Conservation (phyloP, 2,329 filamentous ascomycete genomes). For the Tolypocladium album region DNA sequence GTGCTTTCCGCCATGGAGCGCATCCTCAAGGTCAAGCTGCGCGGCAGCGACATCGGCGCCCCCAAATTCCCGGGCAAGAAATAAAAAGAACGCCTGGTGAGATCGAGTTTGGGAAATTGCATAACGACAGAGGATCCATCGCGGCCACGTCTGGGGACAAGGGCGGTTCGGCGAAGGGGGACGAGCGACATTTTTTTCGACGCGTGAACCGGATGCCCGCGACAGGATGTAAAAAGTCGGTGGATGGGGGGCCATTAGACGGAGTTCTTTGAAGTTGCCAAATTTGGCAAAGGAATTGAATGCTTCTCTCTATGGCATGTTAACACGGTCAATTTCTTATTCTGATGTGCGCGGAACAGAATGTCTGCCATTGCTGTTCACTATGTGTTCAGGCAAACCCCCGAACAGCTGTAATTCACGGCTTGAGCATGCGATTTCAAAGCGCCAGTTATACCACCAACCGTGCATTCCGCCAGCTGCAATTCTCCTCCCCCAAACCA, state of each 20-base stretch:
- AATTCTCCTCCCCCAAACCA: background rate
- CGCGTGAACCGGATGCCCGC: background rate
- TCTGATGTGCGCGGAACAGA: background rate
- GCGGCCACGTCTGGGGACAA: background rate
- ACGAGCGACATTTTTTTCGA: background rate
- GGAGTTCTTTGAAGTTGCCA: conserved; percentile 2
- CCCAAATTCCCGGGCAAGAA: conserved; percentile 72
- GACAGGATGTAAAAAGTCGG: background rate
- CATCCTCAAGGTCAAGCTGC: conserved; percentile 77
- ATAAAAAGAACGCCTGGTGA: conserved; percentile 14
- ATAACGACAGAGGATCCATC: background rate
- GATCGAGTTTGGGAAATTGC: background rate
- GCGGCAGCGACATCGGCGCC: conserved; percentile 74
- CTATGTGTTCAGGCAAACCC: background rate
- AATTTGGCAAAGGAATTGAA: conserved; percentile 1
- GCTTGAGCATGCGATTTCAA: no score
- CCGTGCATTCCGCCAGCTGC: background rate
- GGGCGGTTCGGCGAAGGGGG: background rate
- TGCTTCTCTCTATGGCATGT: background rate
- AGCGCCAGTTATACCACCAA: background rate
- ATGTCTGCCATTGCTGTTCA: background rate
- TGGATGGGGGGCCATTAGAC: conserved; percentile 4
- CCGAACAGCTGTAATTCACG: background rate
- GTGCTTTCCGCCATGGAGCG: conserved; percentile 68
- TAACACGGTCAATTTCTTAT: background rate